Percentiles rank a stretch among this genome's conserved stretches.
phyloP scores from a whole-genome alignment of 2,329 filamentous ascomycete species.

The Diaporthe helianthi region DNA sequence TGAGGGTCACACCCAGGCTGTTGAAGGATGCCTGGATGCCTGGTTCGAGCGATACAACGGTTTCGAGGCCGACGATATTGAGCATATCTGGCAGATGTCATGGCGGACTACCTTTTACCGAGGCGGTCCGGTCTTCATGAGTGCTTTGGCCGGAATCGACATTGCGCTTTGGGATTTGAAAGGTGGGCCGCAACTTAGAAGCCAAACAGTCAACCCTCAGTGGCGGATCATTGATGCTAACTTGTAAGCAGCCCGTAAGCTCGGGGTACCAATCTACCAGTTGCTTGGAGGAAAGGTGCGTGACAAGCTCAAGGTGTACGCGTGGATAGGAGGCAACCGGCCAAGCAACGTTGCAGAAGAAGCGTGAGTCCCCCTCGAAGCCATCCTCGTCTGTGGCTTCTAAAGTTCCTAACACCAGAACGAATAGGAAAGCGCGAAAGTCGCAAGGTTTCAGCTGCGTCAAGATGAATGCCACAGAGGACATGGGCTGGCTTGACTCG shows the following conservation, averaged over 20 bases:
- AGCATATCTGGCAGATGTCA: slow-evolving; percentile 72
- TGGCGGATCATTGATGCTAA: neutral
- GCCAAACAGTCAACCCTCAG: neutral
- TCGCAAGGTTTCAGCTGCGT: slow-evolving; percentile 63
- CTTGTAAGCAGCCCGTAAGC: slow-evolving; percentile 32
- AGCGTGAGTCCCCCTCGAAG: slow-evolving; percentile 47
- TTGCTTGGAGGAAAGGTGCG: slow-evolving; percentile 71
- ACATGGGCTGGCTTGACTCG: slow-evolving; percentile 71
- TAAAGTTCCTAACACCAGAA: neutral
- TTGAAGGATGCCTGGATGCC: slow-evolving; percentile 69
- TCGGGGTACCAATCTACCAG: slow-evolving; percentile 67
- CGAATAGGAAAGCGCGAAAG: slow-evolving; percentile 53
- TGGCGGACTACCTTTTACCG: slow-evolving; percentile 72
- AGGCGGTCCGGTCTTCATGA: slow-evolving; percentile 75
- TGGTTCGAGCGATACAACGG: slow-evolving; percentile 63
- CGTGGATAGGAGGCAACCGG: slow-evolving; percentile 73
- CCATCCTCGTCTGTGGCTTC: neutral
- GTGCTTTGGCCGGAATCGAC: slow-evolving; percentile 71
- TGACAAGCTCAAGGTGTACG: slow-evolving; percentile 68
- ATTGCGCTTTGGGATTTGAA: slow-evolving; percentile 75
- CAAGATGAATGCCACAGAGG: slow-evolving; percentile 75
- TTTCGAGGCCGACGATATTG: slow-evolving; percentile 71
- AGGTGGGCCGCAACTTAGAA: slow-evolving; percentile 40
- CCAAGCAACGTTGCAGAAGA: slow-evolving; percentile 65
- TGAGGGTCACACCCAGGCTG: slow-evolving; percentile 69